phyloP scores from a whole-genome alignment of 2,329 filamentous ascomycete genomes.

The Tolypocladium amazonense region DNA sequence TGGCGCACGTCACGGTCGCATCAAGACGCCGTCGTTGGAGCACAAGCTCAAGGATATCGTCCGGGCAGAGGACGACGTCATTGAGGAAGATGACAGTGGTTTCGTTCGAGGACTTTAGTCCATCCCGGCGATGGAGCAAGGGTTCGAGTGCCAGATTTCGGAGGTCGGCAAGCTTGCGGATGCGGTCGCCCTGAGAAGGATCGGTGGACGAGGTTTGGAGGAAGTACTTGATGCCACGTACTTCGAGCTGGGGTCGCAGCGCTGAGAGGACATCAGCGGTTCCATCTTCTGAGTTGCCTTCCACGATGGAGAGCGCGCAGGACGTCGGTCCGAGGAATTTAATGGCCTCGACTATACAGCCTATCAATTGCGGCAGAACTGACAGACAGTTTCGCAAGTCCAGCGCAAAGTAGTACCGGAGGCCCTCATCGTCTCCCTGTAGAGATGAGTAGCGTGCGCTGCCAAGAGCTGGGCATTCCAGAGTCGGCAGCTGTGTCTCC shows the following conservation, averaged over 20 bases:
- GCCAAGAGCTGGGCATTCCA: not conserved
- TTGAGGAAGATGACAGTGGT: slow-evolving; percentile 40
- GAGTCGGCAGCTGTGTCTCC: not conserved
- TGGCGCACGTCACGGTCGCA: slow-evolving; percentile 46
- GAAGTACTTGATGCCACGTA: not conserved
- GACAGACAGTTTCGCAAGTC: not conserved
- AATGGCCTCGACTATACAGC: not conserved
- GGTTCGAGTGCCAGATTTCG: not conserved
- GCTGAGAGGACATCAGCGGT: not conserved
- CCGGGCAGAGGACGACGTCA: slow-evolving; percentile 39
- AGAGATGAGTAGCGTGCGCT: not conserved
- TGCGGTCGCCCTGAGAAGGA: not conserved
- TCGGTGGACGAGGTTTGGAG: not conserved
- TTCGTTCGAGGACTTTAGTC: not conserved
- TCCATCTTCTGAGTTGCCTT: not conserved
- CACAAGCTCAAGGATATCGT: slow-evolving; percentile 47
- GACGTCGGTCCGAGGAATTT: not conserved
- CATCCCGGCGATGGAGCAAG: not conserved
- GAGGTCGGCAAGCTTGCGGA: not conserved
- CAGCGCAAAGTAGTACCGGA: not conserved
- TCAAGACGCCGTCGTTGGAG: slow-evolving; percentile 33
- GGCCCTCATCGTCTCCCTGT: not conserved
- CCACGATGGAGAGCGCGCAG: not conserved
- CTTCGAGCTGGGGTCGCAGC: not conserved
- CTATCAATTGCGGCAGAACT: not conserved